These are phyloP conservation scores for Coniophora puteana DNA, from an alignment of 1,284 basidiomycete species.

Conservation along the genomic window DNA sequence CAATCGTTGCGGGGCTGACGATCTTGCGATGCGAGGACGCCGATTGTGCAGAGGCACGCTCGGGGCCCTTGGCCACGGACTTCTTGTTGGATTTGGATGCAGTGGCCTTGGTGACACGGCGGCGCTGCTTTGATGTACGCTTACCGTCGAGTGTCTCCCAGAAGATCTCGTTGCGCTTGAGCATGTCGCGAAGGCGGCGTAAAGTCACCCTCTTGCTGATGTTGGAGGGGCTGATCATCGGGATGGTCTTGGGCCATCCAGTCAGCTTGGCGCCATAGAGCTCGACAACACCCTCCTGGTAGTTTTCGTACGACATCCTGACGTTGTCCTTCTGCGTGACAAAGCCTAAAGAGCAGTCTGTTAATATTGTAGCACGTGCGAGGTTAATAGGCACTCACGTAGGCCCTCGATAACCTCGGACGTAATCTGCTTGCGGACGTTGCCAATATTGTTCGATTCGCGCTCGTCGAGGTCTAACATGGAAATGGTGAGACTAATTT, in stretches of 20 bases:
- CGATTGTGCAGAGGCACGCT: too few species aligned
- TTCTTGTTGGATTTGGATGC: too few species aligned
- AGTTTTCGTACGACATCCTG: conserved; percentile 1
- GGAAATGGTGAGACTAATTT: neutral
- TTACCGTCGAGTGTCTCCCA: too few species aligned
- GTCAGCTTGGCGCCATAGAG: neutral
- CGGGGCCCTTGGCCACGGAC: too few species aligned
- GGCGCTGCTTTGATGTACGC: too few species aligned
- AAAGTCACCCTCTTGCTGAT: neutral
- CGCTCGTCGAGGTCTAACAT: neutral
- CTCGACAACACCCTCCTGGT: neutral
- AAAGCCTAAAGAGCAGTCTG: neutral
- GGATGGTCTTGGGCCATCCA: conserved; percentile 2
- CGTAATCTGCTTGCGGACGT: neutral
- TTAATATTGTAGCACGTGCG: neutral
- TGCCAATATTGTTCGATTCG: neutral
- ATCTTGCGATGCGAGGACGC: too few species aligned
- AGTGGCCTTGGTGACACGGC: too few species aligned
- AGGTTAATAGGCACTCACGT: neutral
- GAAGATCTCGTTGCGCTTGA: neutral
- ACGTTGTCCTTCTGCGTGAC: neutral
- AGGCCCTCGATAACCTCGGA: neutral
- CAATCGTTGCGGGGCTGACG: too few species aligned
- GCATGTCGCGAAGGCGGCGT: neutral
- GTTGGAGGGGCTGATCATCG: neutral